Percentiles rank a stretch among this genome's conserved stretches.
These are phyloP conservation scores for Entophlyctis luteolus DNA, from an alignment of 192 early-diverging fungal species.

Conservation along the genomic window DNA sequence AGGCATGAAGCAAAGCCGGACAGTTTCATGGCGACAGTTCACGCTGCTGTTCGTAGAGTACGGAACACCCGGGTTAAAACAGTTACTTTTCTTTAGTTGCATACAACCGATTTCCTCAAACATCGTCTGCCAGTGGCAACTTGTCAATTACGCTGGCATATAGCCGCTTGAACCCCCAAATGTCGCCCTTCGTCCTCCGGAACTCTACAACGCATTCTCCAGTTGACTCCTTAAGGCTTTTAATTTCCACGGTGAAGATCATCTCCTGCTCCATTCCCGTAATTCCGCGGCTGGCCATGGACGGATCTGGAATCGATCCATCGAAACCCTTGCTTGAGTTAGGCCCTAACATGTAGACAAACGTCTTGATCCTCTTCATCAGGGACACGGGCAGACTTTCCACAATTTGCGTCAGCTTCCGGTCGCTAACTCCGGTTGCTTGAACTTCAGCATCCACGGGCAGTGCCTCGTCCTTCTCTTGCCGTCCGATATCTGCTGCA, in stretches of 20 bases:
- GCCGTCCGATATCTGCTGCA: neutral
- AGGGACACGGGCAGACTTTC: slow-evolving; percentile 22
- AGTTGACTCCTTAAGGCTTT: slow-evolving; percentile 79
- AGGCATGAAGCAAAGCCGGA: too few species aligned
- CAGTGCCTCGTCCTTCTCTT: neutral
- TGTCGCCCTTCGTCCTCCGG: slow-evolving; percentile 17
- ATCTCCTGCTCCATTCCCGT: slow-evolving; percentile 69
- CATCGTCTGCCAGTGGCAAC: slow-evolving; percentile 11
- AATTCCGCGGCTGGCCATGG: neutral
- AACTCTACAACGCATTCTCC: slow-evolving; percentile 40
- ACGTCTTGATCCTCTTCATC: slow-evolving; percentile 6
- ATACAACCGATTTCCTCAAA: too few species aligned
- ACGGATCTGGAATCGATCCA: neutral
- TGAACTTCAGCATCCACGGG: neutral
- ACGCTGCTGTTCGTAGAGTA: too few species aligned
- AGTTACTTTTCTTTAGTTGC: too few species aligned
- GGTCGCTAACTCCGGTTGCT: neutral
- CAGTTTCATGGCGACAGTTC: too few species aligned
- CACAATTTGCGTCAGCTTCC: slow-evolving; percentile 17
- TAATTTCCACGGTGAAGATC: slow-evolving; percentile 81
- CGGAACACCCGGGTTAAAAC: too few species aligned
- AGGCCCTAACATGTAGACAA: slow-evolving; percentile 13
- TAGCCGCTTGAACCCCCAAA: slow-evolving; percentile 32
- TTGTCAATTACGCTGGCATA: slow-evolving; percentile 17
- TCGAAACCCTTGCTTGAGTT: slow-evolving; percentile 22